phyloP scores from a whole-genome alignment of 2,329 filamentous ascomycete species.

The Verticillium nubilum region DNA sequence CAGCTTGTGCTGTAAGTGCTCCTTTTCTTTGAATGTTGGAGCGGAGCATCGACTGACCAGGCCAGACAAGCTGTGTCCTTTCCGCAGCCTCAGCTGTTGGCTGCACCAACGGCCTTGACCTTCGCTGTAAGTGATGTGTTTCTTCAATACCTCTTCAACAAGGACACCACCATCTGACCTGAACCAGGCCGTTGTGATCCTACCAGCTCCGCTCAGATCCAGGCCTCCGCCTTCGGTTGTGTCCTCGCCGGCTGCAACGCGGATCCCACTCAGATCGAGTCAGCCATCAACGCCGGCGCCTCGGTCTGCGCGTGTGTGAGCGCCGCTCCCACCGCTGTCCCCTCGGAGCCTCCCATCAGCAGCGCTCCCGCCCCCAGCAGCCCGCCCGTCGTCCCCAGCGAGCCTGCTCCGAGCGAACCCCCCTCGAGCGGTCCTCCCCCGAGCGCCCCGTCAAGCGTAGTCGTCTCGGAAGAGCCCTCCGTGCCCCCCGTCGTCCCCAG shows the following conservation, averaged over 20 bases:
- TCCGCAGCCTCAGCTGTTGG: slow-evolving; percentile 15
- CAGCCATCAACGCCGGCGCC: slow-evolving; percentile 13
- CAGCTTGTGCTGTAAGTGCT: slow-evolving; percentile 16
- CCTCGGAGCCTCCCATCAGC: neutral
- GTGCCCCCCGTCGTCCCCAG: slow-evolving; percentile 1
- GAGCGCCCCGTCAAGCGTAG: neutral
- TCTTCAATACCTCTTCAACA: neutral
- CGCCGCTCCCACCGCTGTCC: slow-evolving; percentile 6
- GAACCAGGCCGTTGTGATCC: slow-evolving; percentile 16
- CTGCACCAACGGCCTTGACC: slow-evolving; percentile 16
- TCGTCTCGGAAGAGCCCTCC: neutral
- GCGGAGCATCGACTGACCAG: neutral
- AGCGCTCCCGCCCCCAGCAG: neutral
- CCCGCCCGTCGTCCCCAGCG: neutral
- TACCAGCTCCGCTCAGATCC: slow-evolving; percentile 12
- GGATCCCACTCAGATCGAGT: slow-evolving; percentile 4
- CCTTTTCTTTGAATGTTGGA: neutral
- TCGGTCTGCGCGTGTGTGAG: slow-evolving; percentile 15
- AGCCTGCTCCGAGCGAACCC: neutral
- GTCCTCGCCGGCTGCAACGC: slow-evolving; percentile 12
- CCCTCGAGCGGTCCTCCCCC: neutral
- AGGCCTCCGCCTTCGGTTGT: slow-evolving; percentile 12
- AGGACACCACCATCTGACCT: neutral
- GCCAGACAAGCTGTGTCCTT: slow-evolving; percentile 16
- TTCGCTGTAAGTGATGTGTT: slow-evolving; percentile 13